Evolutionary conservation across 345 rosid species (phyloP).

Genomic region (Aethionema arabicum): DNA sequence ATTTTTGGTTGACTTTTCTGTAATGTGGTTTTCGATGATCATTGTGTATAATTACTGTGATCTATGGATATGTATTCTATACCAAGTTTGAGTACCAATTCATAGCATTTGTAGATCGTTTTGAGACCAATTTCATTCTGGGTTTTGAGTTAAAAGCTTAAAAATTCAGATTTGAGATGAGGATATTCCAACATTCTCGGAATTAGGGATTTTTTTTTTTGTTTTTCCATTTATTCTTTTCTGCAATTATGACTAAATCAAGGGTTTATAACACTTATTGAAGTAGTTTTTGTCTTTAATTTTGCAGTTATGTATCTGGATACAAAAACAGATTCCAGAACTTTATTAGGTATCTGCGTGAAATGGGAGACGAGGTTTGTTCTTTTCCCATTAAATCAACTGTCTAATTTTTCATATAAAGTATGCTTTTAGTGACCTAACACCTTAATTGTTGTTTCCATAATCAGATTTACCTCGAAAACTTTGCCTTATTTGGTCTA

Average conservation of each 20-base stretch:
- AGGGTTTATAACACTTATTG: not conserved
- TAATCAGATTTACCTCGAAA: conserved; percentile 1
- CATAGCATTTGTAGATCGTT: not conserved
- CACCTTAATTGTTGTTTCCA: not conserved
- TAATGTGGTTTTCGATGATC: not conserved
- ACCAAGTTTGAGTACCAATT: not conserved
- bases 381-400: conserved; percentile 8
- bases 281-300: conserved; percentile 27
- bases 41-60: not conserved
- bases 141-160: conserved; percentile 11
- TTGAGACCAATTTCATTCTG: not conserved
- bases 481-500: not conserved
- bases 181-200: conserved; percentile 12
- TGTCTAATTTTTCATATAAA: not conserved
- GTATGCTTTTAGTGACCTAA: not conserved
- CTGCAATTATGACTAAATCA: not conserved
- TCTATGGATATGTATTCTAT: not conserved
- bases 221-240: not conserved
- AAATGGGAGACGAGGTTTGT: conserved; percentile 96
- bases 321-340: conserved; percentile 98
- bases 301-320: conserved; percentile 91
- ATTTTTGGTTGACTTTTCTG: conserved; percentile 23
- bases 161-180: conserved; percentile 16
- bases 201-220: not conserved
- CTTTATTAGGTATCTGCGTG: conserved; percentile 84